phyloP scores from a whole-genome alignment of 179 eudicot genomes.

The Camellia oleifera region DNA sequence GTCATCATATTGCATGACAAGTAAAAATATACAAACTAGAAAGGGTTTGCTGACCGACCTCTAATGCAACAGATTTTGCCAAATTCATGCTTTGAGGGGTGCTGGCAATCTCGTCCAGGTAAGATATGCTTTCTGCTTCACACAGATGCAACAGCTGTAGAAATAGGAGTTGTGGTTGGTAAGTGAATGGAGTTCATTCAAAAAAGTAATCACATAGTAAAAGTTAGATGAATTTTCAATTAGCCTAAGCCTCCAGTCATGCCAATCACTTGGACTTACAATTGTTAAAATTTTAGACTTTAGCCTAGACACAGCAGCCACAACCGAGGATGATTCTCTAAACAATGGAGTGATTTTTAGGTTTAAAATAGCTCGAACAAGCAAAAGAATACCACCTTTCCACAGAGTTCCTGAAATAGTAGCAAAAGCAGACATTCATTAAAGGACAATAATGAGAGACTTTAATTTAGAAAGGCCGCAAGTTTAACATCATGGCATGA shows the following conservation, averaged over 20 bases:
- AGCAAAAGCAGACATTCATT: slow-evolving; percentile 18
- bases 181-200: background rate
- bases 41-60: slow-evolving; percentile 44
- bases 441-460: background rate
- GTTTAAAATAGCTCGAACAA: slow-evolving; percentile 63
- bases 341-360: slow-evolving; percentile 41
- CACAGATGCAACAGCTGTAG: slow-evolving; percentile 86
- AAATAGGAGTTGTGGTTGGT: slow-evolving; percentile 18
- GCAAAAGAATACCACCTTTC: slow-evolving; percentile 76
- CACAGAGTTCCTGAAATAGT: slow-evolving; percentile 69
- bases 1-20: background rate
- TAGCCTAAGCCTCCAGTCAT: background rate
- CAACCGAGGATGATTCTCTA: slow-evolving; percentile 42
- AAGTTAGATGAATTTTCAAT: background rate
- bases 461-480: background rate
- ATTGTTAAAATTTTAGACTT: slow-evolving; percentile 77
- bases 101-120: slow-evolving; percentile 86
- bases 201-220: slow-evolving; percentile 1
- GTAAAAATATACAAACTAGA: no score
- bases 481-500: background rate
- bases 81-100: slow-evolving; percentile 62
- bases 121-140: slow-evolving; percentile 83
- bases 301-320: slow-evolving; percentile 69
- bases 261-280: slow-evolving; percentile 49
- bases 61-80: slow-evolving; percentile 72